Conservation (phyloP, 805 yeast genomes). For the Starmerella vitae region DNA sequence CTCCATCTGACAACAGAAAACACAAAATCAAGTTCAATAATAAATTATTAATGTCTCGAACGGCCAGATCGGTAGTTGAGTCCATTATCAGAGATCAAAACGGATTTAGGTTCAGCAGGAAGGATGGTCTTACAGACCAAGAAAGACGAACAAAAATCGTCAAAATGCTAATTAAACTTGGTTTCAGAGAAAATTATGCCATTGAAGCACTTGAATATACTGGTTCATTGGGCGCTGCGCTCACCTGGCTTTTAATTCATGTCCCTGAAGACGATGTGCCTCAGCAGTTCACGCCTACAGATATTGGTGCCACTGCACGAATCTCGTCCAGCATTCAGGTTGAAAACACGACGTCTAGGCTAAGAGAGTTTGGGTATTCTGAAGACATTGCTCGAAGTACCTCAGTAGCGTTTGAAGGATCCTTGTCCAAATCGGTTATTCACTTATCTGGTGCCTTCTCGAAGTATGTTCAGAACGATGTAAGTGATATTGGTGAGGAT, state of each 20-base stretch:
- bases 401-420: conserved; percentile 25
- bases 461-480: conserved; percentile 10
- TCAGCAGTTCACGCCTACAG: conserved; percentile 24
- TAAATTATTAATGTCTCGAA: conserved; percentile 46
- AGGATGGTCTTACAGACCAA: conserved; percentile 17
- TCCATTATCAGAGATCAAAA: conserved; percentile 33
- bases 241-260: conserved; percentile 73
- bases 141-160: conserved; percentile 11
- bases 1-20: background rate
- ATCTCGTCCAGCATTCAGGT: conserved; percentile 38
- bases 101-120: conserved; percentile 32
- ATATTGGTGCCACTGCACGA: conserved; percentile 25
- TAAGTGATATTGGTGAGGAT: conserved; percentile 21
- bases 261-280: conserved; percentile 94
- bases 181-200: conserved; percentile 59
- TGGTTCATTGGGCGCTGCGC: conserved; percentile 35
- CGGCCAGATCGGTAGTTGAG: conserved; percentile 51
- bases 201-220: conserved; percentile 54
- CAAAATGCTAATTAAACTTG: conserved; percentile 33
- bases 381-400: conserved; percentile 45
- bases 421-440: conserved; percentile 33
- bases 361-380: conserved; percentile 58
- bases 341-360: conserved; percentile 46
- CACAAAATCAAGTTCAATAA: conserved; percentile 27
- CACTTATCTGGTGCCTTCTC: conserved; percentile 23